Evolutionary conservation across 495 filamentous ascomycete genomes (phyloP).

Genomic region (Tetracladium setigerum): DNA sequence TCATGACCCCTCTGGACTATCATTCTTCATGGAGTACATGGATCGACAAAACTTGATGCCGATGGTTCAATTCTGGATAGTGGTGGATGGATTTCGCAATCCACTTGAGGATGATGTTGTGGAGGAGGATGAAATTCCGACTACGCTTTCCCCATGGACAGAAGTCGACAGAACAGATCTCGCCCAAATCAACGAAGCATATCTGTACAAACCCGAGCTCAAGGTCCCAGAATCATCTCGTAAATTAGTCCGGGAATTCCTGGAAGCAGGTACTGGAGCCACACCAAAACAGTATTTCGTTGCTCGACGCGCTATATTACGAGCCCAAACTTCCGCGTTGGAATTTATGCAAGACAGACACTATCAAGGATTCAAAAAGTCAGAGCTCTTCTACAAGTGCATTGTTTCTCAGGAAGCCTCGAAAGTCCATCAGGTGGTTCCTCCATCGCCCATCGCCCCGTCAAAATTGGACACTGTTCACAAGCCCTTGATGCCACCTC

Average conservation of each 20-base stretch:
- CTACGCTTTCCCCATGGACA: conserved; percentile 63
- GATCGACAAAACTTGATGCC: conserved; percentile 81
- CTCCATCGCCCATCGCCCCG: conserved; percentile 15
- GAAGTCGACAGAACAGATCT: conserved; percentile 81
- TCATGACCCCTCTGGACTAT: conserved; percentile 80
- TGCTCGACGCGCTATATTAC: conserved; percentile 73
- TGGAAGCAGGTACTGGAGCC: conserved; percentile 67
- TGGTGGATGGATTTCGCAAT: conserved; percentile 95
- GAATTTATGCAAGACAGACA: conserved; percentile 74
- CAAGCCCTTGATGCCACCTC: conserved; percentile 4
- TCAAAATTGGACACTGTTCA: conserved; percentile 7
- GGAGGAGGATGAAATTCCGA: conserved; percentile 56
- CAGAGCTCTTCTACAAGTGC: conserved; percentile 92
- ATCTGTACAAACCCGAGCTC: conserved; percentile 74
- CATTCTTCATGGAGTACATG: conserved; percentile 99
- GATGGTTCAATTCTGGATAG: conserved; percentile 96
- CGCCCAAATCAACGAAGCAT: conserved; percentile 81
- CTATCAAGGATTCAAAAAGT: conserved; percentile 81
- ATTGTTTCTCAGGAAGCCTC: conserved; percentile 81
- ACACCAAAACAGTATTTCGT: conserved; percentile 73
- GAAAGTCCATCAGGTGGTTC: conserved; percentile 22
- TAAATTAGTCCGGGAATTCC: conserved; percentile 62
- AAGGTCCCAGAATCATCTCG: conserved; percentile 64
- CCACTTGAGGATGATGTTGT: conserved; percentile 82
- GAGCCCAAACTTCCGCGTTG: conserved; percentile 73